Evolutionary conservation across 2,329 filamentous ascomycete genomes (phyloP).

Genomic region (Aspergillus sp.): DNA sequence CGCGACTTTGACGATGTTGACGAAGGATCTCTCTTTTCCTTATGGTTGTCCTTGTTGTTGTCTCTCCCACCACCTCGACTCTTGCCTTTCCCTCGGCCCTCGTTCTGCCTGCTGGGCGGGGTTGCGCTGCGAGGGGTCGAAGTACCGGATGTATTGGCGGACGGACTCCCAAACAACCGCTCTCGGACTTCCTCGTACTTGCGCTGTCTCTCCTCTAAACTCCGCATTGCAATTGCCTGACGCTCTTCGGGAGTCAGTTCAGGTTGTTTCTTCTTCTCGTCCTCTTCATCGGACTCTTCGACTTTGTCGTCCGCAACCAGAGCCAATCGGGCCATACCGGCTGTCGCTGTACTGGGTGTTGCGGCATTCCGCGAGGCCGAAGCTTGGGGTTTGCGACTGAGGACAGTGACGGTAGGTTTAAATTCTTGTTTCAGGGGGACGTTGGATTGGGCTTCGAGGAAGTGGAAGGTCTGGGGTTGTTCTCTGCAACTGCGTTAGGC

Average conservation of each 20-base stretch:
- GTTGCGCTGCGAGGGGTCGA: conserved; percentile 58
- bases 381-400: conserved; percentile 72
- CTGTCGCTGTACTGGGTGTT: conserved; percentile 35
- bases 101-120: conserved; percentile 43
- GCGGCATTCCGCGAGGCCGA: conserved; percentile 43
- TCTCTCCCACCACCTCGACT: conserved; percentile 45
- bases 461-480: conserved; percentile 66
- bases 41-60: conserved; percentile 6
- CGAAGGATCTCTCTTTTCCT: conserved; percentile 38
- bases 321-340: conserved; percentile 42
- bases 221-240: conserved; percentile 66
- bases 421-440: conserved; percentile 64
- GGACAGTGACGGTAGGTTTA: conserved; percentile 74
- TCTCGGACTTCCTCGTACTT: conserved; percentile 85
- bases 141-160: conserved; percentile 43
- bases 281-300: conserved; percentile 61
- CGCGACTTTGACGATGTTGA: conserved; percentile 33
- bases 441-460: conserved; percentile 58
- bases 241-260: conserved; percentile 69
- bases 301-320: conserved; percentile 44
- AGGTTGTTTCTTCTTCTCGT: conserved; percentile 45
- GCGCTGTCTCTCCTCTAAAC: conserved; percentile 81
- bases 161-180: conserved; percentile 67
- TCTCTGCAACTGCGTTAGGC: conserved; percentile 48
- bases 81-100: conserved; percentile 40